These are phyloP conservation scores for Rhizopogon vinicolor DNA, from an alignment of 768 basidiomycete species.

Conservation along the genomic window DNA sequence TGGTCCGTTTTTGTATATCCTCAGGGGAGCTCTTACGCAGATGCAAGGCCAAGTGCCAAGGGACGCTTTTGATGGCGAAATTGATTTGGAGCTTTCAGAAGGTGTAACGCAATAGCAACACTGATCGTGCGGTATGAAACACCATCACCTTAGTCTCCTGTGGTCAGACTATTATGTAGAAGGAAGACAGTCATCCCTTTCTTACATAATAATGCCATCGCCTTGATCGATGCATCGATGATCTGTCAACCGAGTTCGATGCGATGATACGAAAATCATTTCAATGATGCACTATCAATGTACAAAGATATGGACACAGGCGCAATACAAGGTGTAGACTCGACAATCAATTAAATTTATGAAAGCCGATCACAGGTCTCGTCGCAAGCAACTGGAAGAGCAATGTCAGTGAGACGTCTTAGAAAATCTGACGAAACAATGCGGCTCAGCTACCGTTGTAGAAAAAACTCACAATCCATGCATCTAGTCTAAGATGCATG, in stretches of 20 bases:
- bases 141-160: no score
- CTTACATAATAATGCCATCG: no score
- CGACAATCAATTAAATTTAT: neutral
- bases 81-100: neutral
- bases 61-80: conserved; percentile 72
- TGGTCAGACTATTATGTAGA: no score
- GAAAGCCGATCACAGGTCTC: neutral
- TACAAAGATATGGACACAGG: neutral
- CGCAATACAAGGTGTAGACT: no score
- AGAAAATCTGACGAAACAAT: conserved; percentile 1
- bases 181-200: no score
- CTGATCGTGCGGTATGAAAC: no score
- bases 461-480: conserved; percentile 51
- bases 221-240: no score
- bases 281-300: no score
- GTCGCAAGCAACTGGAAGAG: neutral
- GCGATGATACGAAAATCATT: no score
- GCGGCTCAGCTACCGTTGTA: conserved; percentile 85
- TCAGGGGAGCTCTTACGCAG: conserved; percentile 81
- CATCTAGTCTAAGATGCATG: conserved; percentile 25
- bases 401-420: conserved; percentile 7
- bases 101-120: neutral
- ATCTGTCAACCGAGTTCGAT: no score
- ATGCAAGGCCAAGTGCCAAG: conserved; percentile 82
- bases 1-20: conserved; percentile 74